Conservation (phyloP, 2,329 filamentous ascomycete species). For the Penicillium griseofulvum region DNA sequence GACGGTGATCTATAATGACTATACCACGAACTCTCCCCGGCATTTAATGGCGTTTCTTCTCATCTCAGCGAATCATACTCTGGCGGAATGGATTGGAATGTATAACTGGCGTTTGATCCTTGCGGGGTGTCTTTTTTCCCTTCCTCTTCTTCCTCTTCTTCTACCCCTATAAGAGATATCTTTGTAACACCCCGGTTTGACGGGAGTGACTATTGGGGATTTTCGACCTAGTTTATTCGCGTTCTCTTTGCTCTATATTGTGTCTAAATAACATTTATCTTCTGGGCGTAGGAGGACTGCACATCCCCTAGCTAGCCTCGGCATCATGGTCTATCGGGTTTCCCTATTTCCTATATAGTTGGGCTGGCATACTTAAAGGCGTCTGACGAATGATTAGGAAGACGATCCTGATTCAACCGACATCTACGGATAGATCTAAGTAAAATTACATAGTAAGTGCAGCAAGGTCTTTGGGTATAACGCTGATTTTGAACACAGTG, state of each 20-base stretch:
- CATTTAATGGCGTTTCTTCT: constrained; percentile 25
- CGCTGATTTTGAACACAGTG: background rate
- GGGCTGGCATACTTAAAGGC: background rate
- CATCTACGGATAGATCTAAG: background rate
- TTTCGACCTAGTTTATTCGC: background rate
- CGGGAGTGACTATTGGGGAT: background rate
- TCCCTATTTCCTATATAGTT: background rate
- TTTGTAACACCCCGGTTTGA: background rate
- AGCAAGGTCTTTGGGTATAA: background rate
- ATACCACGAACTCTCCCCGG: constrained; percentile 11
- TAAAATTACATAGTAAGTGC: background rate
- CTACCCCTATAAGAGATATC: background rate
- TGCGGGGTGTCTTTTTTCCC: background rate
- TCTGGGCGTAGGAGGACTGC: background rate
- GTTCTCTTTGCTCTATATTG: background rate
- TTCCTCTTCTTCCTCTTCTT: background rate
- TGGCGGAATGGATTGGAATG: background rate
- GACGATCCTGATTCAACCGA: background rate
- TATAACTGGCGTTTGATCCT: constrained; percentile 6
- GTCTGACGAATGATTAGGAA: background rate
- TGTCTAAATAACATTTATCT: background rate
- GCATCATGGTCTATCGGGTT: background rate
- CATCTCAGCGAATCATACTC: constrained; percentile 7
- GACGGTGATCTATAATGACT: constrained; percentile 23
- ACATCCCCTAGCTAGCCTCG: background rate